Base-by-base conservation (phyloP, 345 rosid genomes). In the Litchi chinensis region DNA sequence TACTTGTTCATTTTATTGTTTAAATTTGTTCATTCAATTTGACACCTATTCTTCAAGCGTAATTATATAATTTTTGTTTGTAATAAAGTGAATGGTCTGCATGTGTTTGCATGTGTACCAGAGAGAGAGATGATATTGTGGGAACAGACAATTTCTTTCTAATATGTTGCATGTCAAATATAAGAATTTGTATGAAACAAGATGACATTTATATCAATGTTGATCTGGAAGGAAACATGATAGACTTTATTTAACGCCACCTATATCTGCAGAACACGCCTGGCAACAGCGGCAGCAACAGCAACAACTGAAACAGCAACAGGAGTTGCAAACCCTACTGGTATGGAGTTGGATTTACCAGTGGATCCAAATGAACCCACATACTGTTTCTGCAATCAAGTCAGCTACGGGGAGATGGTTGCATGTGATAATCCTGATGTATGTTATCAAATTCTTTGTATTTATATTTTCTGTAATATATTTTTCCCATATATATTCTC, bases 321-420 rank as follows among this genome's bases (percentile, higher is more conserved):
- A 67, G 85, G 88, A 0, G 88, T 87, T 66, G 80, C 86, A 79
- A 91, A 84, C 84, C 88, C 95, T 28, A 86, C 86, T 68, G 93
- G 93, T 28, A 88, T 91, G 97, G 97, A 96, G 75, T 79, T 96
- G 81, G 97, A 96, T 85, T 79, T 93, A 62, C 99, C 98, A 5
- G 98, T 93, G 72, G 99, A 96, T 88, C 98, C 98, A 26, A 96
- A 91, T 79, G 98, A 96, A 73, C 98, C 98, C 56, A 94, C 98
- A 15, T 96, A 96, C 80, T 94, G 99, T 83, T 81, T 87, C 79
- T 94, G 98, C 91, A 91, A 94, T 81, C 97, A 96, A 93, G 98
- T 94, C 63, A 96, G 99, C 89, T 96, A 84, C 0, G 99, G 99
- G 56, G 98, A 94, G 88, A 96, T 96, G 98, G 82, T 96, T 48